Conservation (phyloP, 345 rosid genomes). For the Carallia pectinifolia region DNA sequence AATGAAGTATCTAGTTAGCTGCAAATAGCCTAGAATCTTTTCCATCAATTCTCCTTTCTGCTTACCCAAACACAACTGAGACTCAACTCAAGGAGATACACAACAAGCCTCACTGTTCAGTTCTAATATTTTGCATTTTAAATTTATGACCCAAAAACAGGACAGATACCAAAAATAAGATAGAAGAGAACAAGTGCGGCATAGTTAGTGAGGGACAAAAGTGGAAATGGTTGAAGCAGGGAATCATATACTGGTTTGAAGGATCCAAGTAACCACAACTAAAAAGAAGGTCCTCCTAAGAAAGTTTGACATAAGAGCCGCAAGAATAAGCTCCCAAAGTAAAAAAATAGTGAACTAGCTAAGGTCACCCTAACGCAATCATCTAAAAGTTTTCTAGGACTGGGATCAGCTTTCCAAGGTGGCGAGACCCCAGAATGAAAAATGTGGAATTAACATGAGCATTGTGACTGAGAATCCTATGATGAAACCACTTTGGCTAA, state of each 20-base stretch:
- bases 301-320: constrained; percentile 3
- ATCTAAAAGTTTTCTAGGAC: constrained; percentile 11
- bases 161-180: not conserved
- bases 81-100: not conserved
- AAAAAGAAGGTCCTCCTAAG: not conserved
- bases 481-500: constrained; percentile 42
- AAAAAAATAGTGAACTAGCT: constrained; percentile 7
- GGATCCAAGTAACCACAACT: constrained; percentile 11
- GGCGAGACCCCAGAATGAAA: constrained; percentile 28
- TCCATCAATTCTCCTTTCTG: not conserved
- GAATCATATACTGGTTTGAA: not conserved
- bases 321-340: constrained; percentile 2
- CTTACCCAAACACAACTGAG: not conserved
- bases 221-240: not conserved
- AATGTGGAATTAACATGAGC: constrained; percentile 31
- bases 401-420: constrained; percentile 24
- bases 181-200: not conserved
- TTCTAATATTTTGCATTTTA: not conserved
- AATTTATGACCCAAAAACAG: not conserved
- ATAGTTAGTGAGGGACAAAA: not conserved
- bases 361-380: constrained; percentile 26
- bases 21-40: not conserved
- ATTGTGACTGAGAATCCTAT: constrained; percentile 35
- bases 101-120: not conserved
- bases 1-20: not conserved